Evolutionary conservation across 2,329 filamentous ascomycete genomes (phyloP), one percentile per base, ranked within the genome.

Genomic region (Aspergillus ochraceoroseus): DNA sequence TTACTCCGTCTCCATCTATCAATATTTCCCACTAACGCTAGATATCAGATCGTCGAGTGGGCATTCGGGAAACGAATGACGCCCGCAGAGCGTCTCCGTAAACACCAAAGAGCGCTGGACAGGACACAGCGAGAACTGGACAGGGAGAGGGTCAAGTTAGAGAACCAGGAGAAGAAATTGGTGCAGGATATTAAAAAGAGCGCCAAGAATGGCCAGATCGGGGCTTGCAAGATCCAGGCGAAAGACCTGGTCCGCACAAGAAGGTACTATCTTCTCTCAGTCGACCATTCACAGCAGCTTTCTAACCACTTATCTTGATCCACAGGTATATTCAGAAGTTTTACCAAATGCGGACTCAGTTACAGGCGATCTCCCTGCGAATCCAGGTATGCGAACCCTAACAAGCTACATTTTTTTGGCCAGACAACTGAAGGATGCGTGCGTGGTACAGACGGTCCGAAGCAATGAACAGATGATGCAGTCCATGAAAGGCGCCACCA

Each of bases 391-490:
- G 65, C n/a, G n/a, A n/a, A n/a, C n/a, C n/a, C n/a, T n/a, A n/a
- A n/a, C n/a, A n/a, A n/a, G n/a, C n/a, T n/a, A n/a, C n/a, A n/a
- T n/a, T n/a, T n/a, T n/a, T n/a, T n/a, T n/a, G n/a, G n/a, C n/a
- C n/a, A n/a, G n/a, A n/a, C n/a, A n/a, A n/a, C n/a, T n/a, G n/a
- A n/a, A n/a, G n/a, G n/a, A 48, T 37, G 15, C 23, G 41, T 25
- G 38, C 44, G 29, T 40, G 34, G 19, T 40, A 12, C 57, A 95
- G 87, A 98, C 92, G 34, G 90, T 96, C 51, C 82, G 92, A 51
- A 95, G 89, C 53, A 98, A 98, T 66, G 92, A 98, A 66, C 90
- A 96, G 68, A 98, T 98, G 92, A 95, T 95, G 89, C 87, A 95
- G 67, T 92, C 89, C 6, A 96, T 98, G 92, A 98, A 95, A 68